Base-by-base conservation (phyloP, 2,329 filamentous ascomycete species). In the Xylariaceae sp. region DNA sequence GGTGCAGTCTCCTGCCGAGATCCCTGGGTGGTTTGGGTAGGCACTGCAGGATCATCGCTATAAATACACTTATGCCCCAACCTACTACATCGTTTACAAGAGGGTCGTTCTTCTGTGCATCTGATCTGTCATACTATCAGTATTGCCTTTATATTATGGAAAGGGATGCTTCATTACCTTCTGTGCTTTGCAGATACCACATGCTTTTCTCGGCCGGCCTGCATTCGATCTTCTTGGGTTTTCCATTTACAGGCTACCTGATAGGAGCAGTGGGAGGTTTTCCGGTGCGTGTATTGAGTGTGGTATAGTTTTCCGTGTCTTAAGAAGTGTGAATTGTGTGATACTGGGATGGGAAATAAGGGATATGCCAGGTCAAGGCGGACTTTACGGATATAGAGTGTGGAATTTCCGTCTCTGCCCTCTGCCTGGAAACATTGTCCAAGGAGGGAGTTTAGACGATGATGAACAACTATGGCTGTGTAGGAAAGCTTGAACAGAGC, bases 61-160 rank as follows among this genome's bases (percentile, higher is more conserved):
- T 49, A 53, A 9, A 16, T 42, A 46, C 50, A 53, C 11, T 22
- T 6, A 18, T 53, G 46, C 11, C 44, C 28, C 14, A 53, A 39
- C 16, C 50, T 48, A 7, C 42, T 36, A 49, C 46, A 53, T 28
- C 50, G 42, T 38, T 49, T 53, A 39, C 46, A 53, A 42, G 28
- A 49, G 12, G 46, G 46, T 16, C 50, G 33, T 39, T 53, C 50
- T 42, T 53, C 50, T 28, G 46, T 53, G 31, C 42, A 53, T 16
- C 50, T 36, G 36, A 53, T 53, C 50, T 53, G 42, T 13, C n/a
- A n/a, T n/a, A n/a, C n/a, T n/a, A n/a, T n/a, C n/a, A n/a, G 33
- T 31, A 33, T 42, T 38, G 47, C 28, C 38, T 19, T 17, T 2
- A 31, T n/a, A 6, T 14, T 12, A 34, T 4, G 17, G 9, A 13